Evolutionary conservation across 495 filamentous ascomycete species (phyloP), one percentile per base, ranked within the genome.

Genomic region (Talaromyces adpressus): DNA sequence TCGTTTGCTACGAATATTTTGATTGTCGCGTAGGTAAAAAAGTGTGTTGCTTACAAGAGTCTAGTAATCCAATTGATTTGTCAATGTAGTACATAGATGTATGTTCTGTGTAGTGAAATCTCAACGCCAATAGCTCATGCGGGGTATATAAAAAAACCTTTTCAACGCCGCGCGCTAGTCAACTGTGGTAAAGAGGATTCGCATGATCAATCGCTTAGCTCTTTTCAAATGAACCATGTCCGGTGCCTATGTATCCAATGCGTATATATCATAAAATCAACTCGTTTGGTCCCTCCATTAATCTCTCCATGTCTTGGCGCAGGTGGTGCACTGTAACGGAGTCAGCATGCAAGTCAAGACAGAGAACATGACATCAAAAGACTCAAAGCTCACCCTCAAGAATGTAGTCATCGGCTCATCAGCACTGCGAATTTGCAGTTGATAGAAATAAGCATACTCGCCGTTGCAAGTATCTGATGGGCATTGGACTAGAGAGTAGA

Each of bases 331-430:
- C 77, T 79, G 62, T 61, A 62, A 63, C 7, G n/a, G 41, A 63
- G 49, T 41, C 70, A 66, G 77, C 69, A 79, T 74, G 57, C n/a
- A 59, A 20, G 29, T 16, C 30, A 6, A 22, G 14, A 2, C 36
- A 41, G 36, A 16, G 0, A 59, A 23, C 11, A 0, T 0, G 14
- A 18, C 6, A 34, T 1, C 54, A 65, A 66, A 53, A 66, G 61
- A 34, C 52, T 57, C 60, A 61, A 51, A 61, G 70, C 81, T 59
- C 66, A 93, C 91, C 89, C 90, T 92, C 73, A 88, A 93, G 75
- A 98, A 98, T 47, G 84, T 91, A 56, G 94, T 98, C 92, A 96
- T 97, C 59, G 94, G 94, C 82, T 98, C 94, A 77, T 98, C 94
- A 47, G 95, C 94, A 79, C 91, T 96, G 63, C 94, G 87, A 77